Conservation (phyloP, 2,329 filamentous ascomycete genomes). For the Penicillium crustosum region DNA sequence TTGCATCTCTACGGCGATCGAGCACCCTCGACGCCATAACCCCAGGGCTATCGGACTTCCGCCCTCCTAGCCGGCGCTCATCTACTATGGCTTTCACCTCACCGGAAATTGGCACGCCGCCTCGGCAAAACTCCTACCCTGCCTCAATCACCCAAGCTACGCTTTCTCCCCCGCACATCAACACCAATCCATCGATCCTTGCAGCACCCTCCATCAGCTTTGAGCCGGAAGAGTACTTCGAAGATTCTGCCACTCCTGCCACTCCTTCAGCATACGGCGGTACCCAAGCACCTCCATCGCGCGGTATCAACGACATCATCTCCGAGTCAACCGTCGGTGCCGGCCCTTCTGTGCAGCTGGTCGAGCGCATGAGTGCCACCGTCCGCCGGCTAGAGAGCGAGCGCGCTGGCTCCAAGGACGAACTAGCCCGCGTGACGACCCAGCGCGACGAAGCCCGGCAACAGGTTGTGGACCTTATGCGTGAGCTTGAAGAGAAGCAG, state of each 20-base stretch:
- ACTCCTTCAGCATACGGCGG: constrained; percentile 43
- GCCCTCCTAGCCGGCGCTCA: constrained; percentile 42
- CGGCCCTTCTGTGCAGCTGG: constrained; percentile 88
- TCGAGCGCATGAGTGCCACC: constrained; percentile 92
- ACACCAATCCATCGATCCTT: constrained; percentile 24
- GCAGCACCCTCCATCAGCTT: constrained; percentile 44
- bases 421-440: constrained; percentile 72
- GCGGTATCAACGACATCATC: constrained; percentile 77
- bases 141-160: constrained; percentile 29
- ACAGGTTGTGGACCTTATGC: constrained; percentile 88
- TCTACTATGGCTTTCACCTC: constrained; percentile 39
- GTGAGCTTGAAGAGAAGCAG: constrained; percentile 73
- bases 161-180: constrained; percentile 32
- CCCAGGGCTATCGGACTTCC: constrained; percentile 37
- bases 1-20: constrained; percentile 42
- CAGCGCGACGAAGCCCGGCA: constrained; percentile 90
- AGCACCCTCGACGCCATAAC: constrained; percentile 40
- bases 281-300: constrained; percentile 40
- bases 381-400: constrained; percentile 89
- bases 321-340: constrained; percentile 87
- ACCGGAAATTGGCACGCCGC: constrained; percentile 42
- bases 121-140: constrained; percentile 50
- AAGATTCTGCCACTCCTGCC: constrained; percentile 32
- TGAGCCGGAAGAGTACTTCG: constrained; percentile 50
- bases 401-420: constrained; percentile 84